Evolutionary conservation across 768 basidiomycete species (phyloP), one percentile per base, ranked within the genome.

Genomic region (Tylopilus vinaceipallidus): DNA sequence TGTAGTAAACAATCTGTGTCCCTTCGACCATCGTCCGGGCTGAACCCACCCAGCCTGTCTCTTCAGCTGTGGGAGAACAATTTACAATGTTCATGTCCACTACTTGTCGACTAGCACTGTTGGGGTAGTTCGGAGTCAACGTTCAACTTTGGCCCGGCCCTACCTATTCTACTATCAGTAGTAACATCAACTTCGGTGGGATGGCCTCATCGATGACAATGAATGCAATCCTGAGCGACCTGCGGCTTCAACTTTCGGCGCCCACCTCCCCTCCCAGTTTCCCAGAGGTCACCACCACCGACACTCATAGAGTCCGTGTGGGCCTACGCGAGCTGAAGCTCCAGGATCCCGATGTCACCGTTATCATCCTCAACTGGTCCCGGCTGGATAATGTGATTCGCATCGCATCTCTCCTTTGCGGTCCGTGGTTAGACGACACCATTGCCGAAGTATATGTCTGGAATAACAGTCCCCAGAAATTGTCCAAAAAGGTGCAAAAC

Each of bases 351-450:
- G 72, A 80, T 52, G 77, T 77, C 12, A 82, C 81, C 6, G 79
- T 77, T 7, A 68, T 86, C 34, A 59, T 88, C 33, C 69, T 86
- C 36, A 87, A 86, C 63, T 87, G 84, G 86, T 81, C 79, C 42
- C 76, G 83, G 16, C 73, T 84, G 20, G 67, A 74, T 0, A 88
- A 88, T 53, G 80, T 88, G 35, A 59, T 76, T 34, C 72, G 73
- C 42, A 82, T 88, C 44, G 71, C 73, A 16, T 74, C 76, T 20
- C 59, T 73, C 20, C 70, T 86, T 13, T 86, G 84, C 58, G 66
- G 63, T 3, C 56, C 73, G 9, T 70, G 67, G 54, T 63, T 83
- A 27, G 64, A 76, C 13, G 69, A 72, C 45, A 72, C 75, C 9
- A 67, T 85, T 22, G 66, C 73, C 13, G 68, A 73, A 44, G 72